phyloP scores from a whole-genome alignment of 1,284 basidiomycete species.

The Heterobasidion occidentale region DNA sequence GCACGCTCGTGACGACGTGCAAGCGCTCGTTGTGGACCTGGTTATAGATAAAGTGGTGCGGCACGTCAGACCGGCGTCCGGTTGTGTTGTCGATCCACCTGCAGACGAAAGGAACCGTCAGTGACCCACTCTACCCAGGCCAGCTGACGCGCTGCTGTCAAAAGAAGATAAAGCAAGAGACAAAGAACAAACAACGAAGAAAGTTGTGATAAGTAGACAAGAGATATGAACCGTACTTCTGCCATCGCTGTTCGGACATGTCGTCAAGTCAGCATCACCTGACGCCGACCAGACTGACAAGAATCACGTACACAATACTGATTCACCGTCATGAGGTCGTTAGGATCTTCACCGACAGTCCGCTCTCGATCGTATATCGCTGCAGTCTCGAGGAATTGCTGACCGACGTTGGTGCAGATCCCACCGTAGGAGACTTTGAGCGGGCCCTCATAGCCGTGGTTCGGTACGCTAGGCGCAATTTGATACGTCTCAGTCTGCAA shows the following conservation, averaged over 20 bases:
- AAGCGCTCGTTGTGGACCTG: conserved; percentile 5
- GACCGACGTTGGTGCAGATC: conserved; percentile 27
- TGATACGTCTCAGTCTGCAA: conserved; percentile 45
- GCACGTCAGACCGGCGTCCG: conserved; percentile 8
- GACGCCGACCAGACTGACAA: not conserved
- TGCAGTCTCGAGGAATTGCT: conserved; percentile 38
- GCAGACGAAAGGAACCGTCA: not conserved
- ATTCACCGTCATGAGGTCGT: conserved; percentile 32
- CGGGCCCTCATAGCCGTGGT: conserved; percentile 47
- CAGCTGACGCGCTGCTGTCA: too few relatives aligned
- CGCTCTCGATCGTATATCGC: conserved; percentile 32
- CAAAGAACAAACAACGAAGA: not conserved
- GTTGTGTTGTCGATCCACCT: conserved; percentile 13
- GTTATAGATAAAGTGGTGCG: conserved; percentile 11
- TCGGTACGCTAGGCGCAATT: conserved; percentile 18
- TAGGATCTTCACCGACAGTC: conserved; percentile 30
- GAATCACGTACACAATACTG: conserved; percentile 34
- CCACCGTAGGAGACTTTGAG: conserved; percentile 39
- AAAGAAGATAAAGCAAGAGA: too few relatives aligned
- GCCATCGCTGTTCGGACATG: conserved; percentile 25
- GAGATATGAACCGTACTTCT: conserved; percentile 18
- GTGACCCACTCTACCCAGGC: not conserved
- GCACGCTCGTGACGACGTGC: conserved; percentile 7
- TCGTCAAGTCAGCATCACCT: not conserved
- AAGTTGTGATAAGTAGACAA: not conserved